Evolutionary conservation across 2,329 filamentous ascomycete species (phyloP), one percentile per base, ranked within the genome.

Genomic region (Cercospora sesami): DNA sequence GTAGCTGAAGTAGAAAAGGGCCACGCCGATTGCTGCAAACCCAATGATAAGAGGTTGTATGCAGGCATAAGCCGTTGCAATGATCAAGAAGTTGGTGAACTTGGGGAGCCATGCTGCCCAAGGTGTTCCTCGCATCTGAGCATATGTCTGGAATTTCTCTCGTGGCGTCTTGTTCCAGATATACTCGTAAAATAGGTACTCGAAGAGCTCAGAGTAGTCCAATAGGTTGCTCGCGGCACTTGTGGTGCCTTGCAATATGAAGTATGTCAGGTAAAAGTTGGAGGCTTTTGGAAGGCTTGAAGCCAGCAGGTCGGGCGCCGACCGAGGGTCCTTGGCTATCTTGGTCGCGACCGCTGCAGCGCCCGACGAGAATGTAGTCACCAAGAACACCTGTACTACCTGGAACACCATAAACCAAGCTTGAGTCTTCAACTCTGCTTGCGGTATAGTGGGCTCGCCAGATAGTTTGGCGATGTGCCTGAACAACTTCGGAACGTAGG

Each of bases 41-140:
- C 81, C 81, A 1, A 84, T 75, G 6, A 84, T 80, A 3, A 85
- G 73, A 3, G 83, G 83, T 8, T 83, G 82, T 64, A 85, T 83
- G 72, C 80, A 81, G 5, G 82, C 80, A 71, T 85, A 84, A 30
- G 78, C 80, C 36, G 84, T 79, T 9, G 82, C 81, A 57, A 81
- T 80, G 45, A 80, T 75, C 14, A 78, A 69, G 68, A 84, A 76
- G 66, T 83, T 84, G 63, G 79, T 79, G 76, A 81, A 83, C 66
- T 83, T 82, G 14, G 83, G 82, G 68, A 79, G 83, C 69, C 81
- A 81, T 7, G 80, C 79, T 4, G 81, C 82, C 80, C 81, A 84
- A 3, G 78, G 76, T 0, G 82, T 80, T 8, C 78, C 79, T 16
- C 80, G 78, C 65, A 84, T 78, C 60, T 79, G 78, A 30, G 79